These are phyloP conservation scores for Cladorrhinum sp. DNA, from an alignment of 2,329 filamentous ascomycete species.

Conservation along the genomic window DNA sequence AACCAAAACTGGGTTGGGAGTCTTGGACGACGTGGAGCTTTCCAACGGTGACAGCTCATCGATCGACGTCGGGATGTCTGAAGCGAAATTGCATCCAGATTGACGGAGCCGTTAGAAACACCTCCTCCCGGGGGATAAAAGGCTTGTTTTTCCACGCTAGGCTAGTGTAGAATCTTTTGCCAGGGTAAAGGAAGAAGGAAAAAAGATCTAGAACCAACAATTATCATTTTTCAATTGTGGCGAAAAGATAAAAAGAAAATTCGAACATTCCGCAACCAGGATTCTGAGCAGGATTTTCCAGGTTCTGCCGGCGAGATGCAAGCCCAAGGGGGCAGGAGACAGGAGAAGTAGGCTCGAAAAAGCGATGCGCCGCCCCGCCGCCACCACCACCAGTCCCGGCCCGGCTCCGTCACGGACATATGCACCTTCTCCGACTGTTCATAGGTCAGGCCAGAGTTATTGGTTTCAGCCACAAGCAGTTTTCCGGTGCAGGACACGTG, in stretches of 20 bases:
- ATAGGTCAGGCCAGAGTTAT: not conserved
- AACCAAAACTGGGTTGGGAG: not conserved
- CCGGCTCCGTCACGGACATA: not conserved
- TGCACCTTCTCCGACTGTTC: not conserved
- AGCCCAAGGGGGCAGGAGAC: not conserved
- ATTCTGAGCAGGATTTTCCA: not conserved
- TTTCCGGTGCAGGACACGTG: not conserved
- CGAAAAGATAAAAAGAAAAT: not conserved
- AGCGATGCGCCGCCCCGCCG: not conserved
- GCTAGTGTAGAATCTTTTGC: constrained; percentile 2
- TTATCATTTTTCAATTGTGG: no score
- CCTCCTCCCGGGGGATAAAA: constrained; percentile 17
- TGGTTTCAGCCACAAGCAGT: not conserved
- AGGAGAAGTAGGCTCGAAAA: not conserved
- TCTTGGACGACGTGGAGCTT: constrained; percentile 9
- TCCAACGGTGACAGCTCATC: constrained; percentile 23
- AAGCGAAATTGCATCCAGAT: constrained; percentile 38
- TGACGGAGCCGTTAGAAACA: constrained; percentile 25
- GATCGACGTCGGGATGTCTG: constrained; percentile 26
- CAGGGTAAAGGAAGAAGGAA: not conserved
- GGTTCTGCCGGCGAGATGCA: not conserved
- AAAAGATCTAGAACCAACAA: not conserved
- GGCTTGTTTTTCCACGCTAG: constrained; percentile 23
- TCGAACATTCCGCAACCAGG: not conserved
- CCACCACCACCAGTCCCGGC: not conserved